Percentiles rank a stretch among this genome's conserved stretches.
Conservation (phyloP, 345 rosid species). For the Eucalyptus tenuipes region DNA sequence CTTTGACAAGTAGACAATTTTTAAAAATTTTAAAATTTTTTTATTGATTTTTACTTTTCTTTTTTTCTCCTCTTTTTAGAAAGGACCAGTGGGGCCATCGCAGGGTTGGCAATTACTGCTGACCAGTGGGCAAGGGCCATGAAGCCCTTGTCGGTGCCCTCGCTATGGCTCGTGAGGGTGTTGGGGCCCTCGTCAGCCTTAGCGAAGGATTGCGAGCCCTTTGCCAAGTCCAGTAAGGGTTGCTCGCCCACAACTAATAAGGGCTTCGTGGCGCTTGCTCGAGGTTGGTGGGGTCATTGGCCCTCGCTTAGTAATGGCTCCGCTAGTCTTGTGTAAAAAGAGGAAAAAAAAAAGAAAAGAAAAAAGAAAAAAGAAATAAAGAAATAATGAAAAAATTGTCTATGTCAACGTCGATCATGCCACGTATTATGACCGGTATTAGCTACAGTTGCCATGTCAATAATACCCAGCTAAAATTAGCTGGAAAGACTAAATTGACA, state of each 20-base stretch:
- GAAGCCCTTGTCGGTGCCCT: neutral
- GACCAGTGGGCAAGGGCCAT: rapidly evolving
- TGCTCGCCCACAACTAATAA: too few species aligned
- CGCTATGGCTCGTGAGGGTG: rapidly evolving
- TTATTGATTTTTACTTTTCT: too few species aligned
- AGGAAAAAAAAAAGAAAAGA: rapidly evolving
- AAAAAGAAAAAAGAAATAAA: too few species aligned
- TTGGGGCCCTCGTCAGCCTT: rapidly evolving
- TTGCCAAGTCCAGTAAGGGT: neutral
- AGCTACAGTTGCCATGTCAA: rapidly evolving
- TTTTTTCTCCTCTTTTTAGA: neutral
- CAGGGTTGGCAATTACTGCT: rapidly evolving
- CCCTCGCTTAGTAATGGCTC: neutral
- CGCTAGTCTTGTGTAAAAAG: rapidly evolving
- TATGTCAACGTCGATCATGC: rapidly evolving
- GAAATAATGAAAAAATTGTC: too few species aligned
- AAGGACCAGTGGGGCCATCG: rapidly evolving
- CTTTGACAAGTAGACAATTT: too few species aligned
- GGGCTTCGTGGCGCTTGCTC: rapidly evolving
- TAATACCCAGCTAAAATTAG: rapidly evolving
- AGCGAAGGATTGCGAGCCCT: rapidly evolving
- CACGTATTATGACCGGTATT: rapidly evolving
- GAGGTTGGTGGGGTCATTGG: neutral
- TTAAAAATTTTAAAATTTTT: rapidly evolving
- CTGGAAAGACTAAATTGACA: rapidly evolving